Evolutionary conservation across 371 early-diverging fungal species (phyloP).

Genomic region (Mortierella sp.): DNA sequence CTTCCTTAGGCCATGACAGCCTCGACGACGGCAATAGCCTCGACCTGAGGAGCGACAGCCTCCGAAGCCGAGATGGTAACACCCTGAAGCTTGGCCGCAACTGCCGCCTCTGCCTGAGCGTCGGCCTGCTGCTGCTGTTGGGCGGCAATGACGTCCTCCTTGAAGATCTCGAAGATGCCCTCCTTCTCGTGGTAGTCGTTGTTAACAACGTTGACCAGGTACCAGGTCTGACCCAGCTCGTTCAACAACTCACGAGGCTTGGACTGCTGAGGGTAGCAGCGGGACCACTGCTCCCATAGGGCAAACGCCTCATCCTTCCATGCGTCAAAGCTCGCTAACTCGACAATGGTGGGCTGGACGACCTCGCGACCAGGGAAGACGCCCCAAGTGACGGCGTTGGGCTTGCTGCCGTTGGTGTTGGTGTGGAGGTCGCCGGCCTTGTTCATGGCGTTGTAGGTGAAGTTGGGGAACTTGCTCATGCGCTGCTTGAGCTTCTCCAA

Average conservation of each 20-base stretch:
- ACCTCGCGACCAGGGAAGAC: slow-evolving; percentile 98
- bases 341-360: slow-evolving; percentile 96
- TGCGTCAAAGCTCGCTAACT: slow-evolving; percentile 89
- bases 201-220: slow-evolving; percentile 93
- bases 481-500: slow-evolving; percentile 77
- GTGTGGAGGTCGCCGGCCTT: slow-evolving; percentile 85
- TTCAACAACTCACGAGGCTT: slow-evolving; percentile 68
- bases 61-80: neutral
- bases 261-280: slow-evolving; percentile 75
- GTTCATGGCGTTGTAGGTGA: slow-evolving; percentile 93
- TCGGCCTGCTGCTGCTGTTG: slow-evolving; percentile 1
- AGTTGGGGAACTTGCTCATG: slow-evolving; percentile 71
- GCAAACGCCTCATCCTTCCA: slow-evolving; percentile 94
- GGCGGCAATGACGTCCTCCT: slow-evolving; percentile 39
- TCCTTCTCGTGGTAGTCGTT: slow-evolving; percentile 86
- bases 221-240: slow-evolving; percentile 76
- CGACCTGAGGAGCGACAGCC: neutral
- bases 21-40: slow-evolving; percentile 10
- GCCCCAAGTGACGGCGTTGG: slow-evolving; percentile 98
- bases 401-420: slow-evolving; percentile 82
- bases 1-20: slow-evolving; percentile 23
- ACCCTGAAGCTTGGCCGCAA: slow-evolving; percentile 5
- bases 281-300: slow-evolving; percentile 93
- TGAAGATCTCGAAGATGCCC: slow-evolving; percentile 79
- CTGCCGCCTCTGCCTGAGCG: slow-evolving; percentile 3